phyloP scores from a whole-genome alignment of 2,329 filamentous ascomycete species.

The Chrysosporium queenslandicum region DNA sequence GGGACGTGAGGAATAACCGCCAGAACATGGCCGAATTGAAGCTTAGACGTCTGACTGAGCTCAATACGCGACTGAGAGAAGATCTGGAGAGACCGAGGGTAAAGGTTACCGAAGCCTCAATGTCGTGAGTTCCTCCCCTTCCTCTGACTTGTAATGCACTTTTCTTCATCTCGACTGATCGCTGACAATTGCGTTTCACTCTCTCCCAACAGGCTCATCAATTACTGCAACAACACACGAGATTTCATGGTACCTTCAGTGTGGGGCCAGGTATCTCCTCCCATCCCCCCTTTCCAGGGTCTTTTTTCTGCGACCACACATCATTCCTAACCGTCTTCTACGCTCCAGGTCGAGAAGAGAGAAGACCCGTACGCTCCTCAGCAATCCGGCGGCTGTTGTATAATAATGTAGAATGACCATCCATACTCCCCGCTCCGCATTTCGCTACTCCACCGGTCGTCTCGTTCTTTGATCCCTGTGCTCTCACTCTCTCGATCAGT shows the following conservation, averaged over 20 bases:
- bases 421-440: slow-evolving; percentile 14
- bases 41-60: slow-evolving; percentile 86
- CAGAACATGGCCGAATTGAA: slow-evolving; percentile 99
- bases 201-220: slow-evolving; percentile 64
- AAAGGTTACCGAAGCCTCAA: slow-evolving; percentile 85
- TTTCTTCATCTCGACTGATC: neutral
- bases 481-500: neutral
- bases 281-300: neutral
- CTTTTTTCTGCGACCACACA: slow-evolving; percentile 6
- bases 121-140: slow-evolving; percentile 51
- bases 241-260: slow-evolving; percentile 98
- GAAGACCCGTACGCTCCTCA: slow-evolving; percentile 98
- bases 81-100: slow-evolving; percentile 92
- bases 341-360: slow-evolving; percentile 65
- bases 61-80: slow-evolving; percentile 91
- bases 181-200: slow-evolving; percentile 14
- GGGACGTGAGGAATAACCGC: slow-evolving; percentile 77
- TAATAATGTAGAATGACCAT: slow-evolving; percentile 63
- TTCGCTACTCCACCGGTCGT: slow-evolving; percentile 9
- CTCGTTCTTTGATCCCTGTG: neutral
- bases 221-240: slow-evolving; percentile 94
- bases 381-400: slow-evolving; percentile 84
- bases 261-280: slow-evolving; percentile 62
- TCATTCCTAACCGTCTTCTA: slow-evolving; percentile 16
- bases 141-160: slow-evolving; percentile 4